Conservation (phyloP, 108 stramenopile genomes). For the Cyclotella baltica region DNA sequence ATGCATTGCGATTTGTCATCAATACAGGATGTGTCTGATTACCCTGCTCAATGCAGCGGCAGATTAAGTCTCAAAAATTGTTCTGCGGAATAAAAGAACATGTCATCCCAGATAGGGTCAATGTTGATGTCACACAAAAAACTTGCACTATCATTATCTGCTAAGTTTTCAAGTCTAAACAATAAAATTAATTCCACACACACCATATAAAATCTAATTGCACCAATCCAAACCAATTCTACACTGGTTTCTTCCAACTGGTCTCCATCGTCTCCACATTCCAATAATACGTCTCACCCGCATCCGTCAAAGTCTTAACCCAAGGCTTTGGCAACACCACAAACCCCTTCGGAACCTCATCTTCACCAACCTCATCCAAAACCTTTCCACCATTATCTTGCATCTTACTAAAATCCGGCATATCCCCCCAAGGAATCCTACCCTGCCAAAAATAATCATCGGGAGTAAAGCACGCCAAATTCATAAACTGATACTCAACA, state of each 20-base stretch:
- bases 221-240: neutral
- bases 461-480: slow-evolving; percentile 75
- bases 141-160: too few relatives aligned
- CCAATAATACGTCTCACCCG: slow-evolving; percentile 84
- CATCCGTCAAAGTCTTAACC: slow-evolving; percentile 74
- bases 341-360: slow-evolving; percentile 26
- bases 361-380: slow-evolving; percentile 44
- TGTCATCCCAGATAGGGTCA: too few relatives aligned
- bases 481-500: slow-evolving; percentile 80
- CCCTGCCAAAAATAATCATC: slow-evolving; percentile 77
- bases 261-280: slow-evolving; percentile 67
- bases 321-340: slow-evolving; percentile 65
- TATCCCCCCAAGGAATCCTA: slow-evolving; percentile 81
- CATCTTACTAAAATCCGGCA: slow-evolving; percentile 76
- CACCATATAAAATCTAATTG: neutral
- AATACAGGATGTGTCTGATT: too few relatives aligned
- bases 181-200: too few relatives aligned
- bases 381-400: slow-evolving; percentile 63
- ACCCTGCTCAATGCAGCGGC: too few relatives aligned
- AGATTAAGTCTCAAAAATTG: too few relatives aligned
- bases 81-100: too few relatives aligned
- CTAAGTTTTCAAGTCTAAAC: too few relatives aligned
- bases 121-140: too few relatives aligned
- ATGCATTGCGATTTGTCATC: too few relatives aligned
- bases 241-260: slow-evolving; percentile 69